Conservation (phyloP, 345 rosid species). For the Conringia planisiliqua region DNA sequence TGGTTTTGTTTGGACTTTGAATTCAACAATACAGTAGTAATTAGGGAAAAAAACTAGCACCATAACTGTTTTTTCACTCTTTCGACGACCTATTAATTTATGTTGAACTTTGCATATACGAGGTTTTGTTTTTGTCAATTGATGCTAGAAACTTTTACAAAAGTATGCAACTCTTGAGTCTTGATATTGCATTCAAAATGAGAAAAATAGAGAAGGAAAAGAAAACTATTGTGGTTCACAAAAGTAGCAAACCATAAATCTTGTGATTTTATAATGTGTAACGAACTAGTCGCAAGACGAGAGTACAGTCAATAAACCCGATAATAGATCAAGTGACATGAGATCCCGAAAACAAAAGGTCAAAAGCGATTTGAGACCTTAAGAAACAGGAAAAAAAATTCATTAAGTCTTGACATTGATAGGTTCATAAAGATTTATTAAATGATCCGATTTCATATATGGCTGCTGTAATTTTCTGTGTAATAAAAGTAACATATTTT, state of each 20-base stretch:
- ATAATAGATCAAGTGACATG: neutral
- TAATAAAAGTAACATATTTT: neutral
- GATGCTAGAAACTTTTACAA: neutral
- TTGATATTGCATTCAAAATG: no score
- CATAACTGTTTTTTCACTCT: no score
- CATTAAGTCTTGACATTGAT: neutral
- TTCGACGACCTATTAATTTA: no score
- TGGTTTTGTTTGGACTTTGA: no score
- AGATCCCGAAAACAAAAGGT: neutral
- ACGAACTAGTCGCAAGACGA: neutral
- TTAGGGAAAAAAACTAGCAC: no score
- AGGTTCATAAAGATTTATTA: neutral
- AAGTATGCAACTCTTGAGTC: neutral
- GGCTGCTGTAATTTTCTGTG: neutral
- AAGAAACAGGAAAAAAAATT: neutral
- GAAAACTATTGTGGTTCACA: neutral
- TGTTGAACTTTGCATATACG: no score
- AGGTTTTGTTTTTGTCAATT: neutral
- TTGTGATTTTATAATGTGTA: neutral
- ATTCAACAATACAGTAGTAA: no score
- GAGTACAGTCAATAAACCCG: neutral
- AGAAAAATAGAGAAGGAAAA: neutral
- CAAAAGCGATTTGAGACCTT: neutral
- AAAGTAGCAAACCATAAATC: neutral
- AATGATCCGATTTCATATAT: neutral